Conservation (phyloP, 257 asterid genomes). For the Paulownia fortunei region DNA sequence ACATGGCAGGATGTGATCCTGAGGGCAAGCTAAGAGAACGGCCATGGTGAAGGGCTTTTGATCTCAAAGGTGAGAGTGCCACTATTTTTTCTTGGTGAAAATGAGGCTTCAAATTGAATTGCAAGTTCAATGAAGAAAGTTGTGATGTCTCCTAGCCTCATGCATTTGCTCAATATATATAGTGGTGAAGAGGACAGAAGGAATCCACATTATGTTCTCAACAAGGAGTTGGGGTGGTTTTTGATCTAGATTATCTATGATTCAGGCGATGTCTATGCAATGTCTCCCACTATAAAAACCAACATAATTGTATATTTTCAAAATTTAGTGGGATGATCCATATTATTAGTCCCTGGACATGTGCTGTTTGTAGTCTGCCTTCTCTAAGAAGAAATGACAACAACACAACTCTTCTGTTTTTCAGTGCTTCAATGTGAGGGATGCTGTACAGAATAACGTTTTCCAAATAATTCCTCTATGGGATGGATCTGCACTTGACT, state of each 20-base stretch:
- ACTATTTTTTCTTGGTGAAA: constrained; percentile 25
- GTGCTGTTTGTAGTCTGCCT: constrained; percentile 12
- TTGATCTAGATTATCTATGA: too few species aligned
- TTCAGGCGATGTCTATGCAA: constrained; percentile 23
- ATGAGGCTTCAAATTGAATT: not conserved
- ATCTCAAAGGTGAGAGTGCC: constrained; percentile 54
- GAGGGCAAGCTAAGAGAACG: too few species aligned
- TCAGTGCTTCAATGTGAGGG: too few species aligned
- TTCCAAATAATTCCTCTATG: too few species aligned
- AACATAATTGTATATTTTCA: not conserved
- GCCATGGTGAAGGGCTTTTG: constrained; percentile 43
- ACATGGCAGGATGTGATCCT: constrained; percentile 38
- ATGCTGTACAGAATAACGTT: too few species aligned
- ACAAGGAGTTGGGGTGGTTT: too few species aligned
- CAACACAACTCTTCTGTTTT: not conserved
- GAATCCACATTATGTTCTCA: constrained; percentile 3
- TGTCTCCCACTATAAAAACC: constrained; percentile 28
- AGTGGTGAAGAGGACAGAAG: constrained; percentile 1
- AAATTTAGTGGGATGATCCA: not conserved
- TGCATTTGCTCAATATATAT: constrained; percentile 10
- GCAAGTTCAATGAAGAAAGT: constrained; percentile 20
- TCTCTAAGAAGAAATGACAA: not conserved
- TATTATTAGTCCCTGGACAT: constrained; percentile 22
- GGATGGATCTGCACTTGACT: too few species aligned
- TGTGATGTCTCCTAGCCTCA: constrained; percentile 9